Evolutionary conservation across 768 basidiomycete genomes (phyloP), one percentile per base, ranked within the genome.

Genomic region (Lentinula aciculospora): DNA sequence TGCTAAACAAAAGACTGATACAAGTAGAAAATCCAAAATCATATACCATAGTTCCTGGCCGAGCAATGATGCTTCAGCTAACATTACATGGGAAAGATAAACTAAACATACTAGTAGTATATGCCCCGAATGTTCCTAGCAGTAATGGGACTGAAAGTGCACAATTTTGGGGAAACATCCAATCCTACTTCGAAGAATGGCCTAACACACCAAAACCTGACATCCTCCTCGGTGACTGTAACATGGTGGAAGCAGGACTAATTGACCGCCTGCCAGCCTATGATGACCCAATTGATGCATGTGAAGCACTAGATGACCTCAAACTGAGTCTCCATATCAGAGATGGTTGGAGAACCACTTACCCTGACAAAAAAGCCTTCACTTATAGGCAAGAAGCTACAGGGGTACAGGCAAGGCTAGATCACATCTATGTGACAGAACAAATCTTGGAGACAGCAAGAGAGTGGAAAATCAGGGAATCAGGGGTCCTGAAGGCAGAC

Each of bases 341-440:
- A 29, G 48, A 27, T 28, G 47, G 48, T 17, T 28, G 27, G 36
- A 5, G n/a, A 23, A 49, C 7, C 1, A 29, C 31, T 9, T 19
- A 21, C 10, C 32, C 51, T 27, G 1, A 47, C 36, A 13, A 32
- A 7, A 36, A 15, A 40, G 3, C 13, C n/a, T 51, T 15, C 19
- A 51, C 31, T 5, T 51, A 21, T 17, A 34, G 17, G 62, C 1
- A 47, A 28, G 0, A 8, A 58, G 17, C 3, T 45, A 13, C 51
- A 36, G 36, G 57, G 32, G 32, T 34, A 13, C 32, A 34, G 13
- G 5, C 32, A 34, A 34, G 32, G 13, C 5, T 34, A 37, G 72
- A 77, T 60, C 48, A 72, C 19, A 74, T 76, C 40, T 76, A 76
- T 50, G 31, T 67, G 0, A 65, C 60, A 7, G 34, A 61, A 0